A percentile compares a stretch with the other conserved stretches of the same genome.
Conservation (phyloP, 805 yeast species). For the Nakazawaea ambrosiae region DNA sequence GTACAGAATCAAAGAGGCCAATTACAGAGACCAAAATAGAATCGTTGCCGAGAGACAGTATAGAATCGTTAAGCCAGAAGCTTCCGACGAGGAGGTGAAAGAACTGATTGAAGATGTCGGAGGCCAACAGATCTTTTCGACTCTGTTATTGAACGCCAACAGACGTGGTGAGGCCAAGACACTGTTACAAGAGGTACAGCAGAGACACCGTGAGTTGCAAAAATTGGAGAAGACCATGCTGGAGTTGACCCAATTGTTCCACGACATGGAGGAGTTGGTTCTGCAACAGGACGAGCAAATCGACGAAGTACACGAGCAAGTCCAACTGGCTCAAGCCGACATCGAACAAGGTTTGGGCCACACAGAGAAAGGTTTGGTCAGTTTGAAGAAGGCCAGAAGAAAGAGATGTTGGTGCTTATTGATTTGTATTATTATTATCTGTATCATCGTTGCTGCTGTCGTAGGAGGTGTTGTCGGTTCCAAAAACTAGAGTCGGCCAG, state of each 20-base stretch:
- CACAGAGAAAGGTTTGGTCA: slow-evolving; percentile 80
- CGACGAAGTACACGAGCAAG: slow-evolving; percentile 75
- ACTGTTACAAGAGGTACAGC: slow-evolving; percentile 91
- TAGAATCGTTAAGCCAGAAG: slow-evolving; percentile 81
- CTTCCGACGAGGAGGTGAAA: slow-evolving; percentile 75
- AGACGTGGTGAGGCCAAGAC: slow-evolving; percentile 94
- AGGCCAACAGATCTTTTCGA: slow-evolving; percentile 89
- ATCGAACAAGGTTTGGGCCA: slow-evolving; percentile 93
- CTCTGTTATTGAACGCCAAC: slow-evolving; percentile 79
- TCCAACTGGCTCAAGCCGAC: slow-evolving; percentile 78
- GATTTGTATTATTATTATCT: slow-evolving; percentile 51
- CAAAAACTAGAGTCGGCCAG: background rate
- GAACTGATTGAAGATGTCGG: slow-evolving; percentile 81
- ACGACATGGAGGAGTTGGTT: slow-evolving; percentile 93
- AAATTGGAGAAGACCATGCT: slow-evolving; percentile 94
- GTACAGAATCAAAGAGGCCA: slow-evolving; percentile 79
- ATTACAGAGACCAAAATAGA: slow-evolving; percentile 76
- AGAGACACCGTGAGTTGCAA: slow-evolving; percentile 90
- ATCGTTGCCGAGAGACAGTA: slow-evolving; percentile 90
- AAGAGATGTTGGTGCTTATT: slow-evolving; percentile 83
- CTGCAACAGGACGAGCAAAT: slow-evolving; percentile 91
- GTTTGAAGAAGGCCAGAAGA: slow-evolving; percentile 85
- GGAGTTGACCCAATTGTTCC: slow-evolving; percentile 89
- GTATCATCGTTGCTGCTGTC: slow-evolving; percentile 60
- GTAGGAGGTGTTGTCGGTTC: slow-evolving; percentile 50